These are phyloP conservation scores for Niveomyces coronatus DNA, from an alignment of 2,329 filamentous ascomycete genomes.

Conservation along the genomic window DNA sequence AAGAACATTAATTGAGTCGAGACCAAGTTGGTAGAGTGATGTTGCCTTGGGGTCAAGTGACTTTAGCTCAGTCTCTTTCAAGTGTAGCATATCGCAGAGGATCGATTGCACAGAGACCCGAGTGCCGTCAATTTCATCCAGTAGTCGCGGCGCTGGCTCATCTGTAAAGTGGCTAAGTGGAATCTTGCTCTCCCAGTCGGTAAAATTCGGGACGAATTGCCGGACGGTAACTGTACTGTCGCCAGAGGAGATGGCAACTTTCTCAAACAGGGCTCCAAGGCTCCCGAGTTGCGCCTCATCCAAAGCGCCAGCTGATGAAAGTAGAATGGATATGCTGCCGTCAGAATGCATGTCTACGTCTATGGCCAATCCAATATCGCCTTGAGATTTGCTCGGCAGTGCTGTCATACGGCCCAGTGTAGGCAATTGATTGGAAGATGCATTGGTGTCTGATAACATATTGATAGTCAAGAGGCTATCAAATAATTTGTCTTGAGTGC, in stretches of 20 bases:
- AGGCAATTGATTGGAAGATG: neutral
- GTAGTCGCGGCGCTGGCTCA: too few relatives aligned
- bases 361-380: conserved; percentile 14
- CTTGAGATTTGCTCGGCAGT: conserved; percentile 9
- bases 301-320: conserved; percentile 9
- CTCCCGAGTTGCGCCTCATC: too few relatives aligned
- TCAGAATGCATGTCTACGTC: conserved; percentile 15
- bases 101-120: too few relatives aligned
- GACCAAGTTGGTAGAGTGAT: conserved; percentile 14
- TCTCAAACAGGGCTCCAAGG: conserved; percentile 16
- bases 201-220: conserved; percentile 9
- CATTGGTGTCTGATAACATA: neutral
- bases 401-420: conserved; percentile 9
- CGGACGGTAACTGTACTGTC: conserved; percentile 6
- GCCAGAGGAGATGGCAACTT: conserved; percentile 7
- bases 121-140: too few relatives aligned
- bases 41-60: conserved; percentile 5
- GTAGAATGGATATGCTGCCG: conserved; percentile 12
- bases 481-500: conserved; percentile 14
- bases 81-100: conserved; percentile 9
- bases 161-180: too few relatives aligned
- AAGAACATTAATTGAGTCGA: conserved; percentile 16
- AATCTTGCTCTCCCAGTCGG: too few relatives aligned
- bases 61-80: conserved; percentile 9
- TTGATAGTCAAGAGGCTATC: conserved; percentile 15